phyloP scores from a whole-genome alignment of 306 rosid genomes.

The Cyamopsis tetragonoloba region DNA sequence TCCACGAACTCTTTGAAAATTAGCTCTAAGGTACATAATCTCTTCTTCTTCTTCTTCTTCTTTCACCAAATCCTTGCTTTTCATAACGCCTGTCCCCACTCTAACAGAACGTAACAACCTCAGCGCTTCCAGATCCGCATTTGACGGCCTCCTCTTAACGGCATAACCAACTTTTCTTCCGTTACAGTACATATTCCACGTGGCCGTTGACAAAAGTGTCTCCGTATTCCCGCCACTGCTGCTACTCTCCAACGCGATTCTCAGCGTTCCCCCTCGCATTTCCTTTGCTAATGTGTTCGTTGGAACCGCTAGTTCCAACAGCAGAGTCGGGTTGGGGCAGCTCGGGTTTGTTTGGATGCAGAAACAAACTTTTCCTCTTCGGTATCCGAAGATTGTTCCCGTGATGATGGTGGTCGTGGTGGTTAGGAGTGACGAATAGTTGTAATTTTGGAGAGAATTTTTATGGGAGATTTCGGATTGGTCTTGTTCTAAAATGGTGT shows the following conservation, averaged over 20 bases:
- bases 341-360: conserved; percentile 50
- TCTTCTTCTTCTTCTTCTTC: conserved; percentile 16
- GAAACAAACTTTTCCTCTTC: conserved; percentile 53
- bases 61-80: not conserved
- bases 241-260: conserved; percentile 57
- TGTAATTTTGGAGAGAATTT: not conserved
- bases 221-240: not conserved
- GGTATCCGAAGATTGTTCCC: conserved; percentile 67
- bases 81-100: conserved; percentile 61
- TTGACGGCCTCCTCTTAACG: conserved; percentile 37
- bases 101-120: conserved; percentile 45
- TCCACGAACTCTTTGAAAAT: conserved; percentile 66
- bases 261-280: conserved; percentile 61
- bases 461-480: too few relatives aligned
- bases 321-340: conserved; percentile 51
- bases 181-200: conserved; percentile 75
- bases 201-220: conserved; percentile 49
- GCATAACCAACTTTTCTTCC: conserved; percentile 74
- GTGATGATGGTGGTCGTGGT: conserved; percentile 27
- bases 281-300: conserved; percentile 64
- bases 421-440: not conserved
- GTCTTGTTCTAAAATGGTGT: conserved; percentile 18
- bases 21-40: conserved; percentile 67
- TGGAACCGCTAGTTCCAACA: conserved; percentile 63
- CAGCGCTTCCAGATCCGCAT: conserved; percentile 45